A percentile compares a stretch with the other conserved stretches of the same genome.
Evolutionary conservation across 2,329 filamentous ascomycete genomes (phyloP).

Genomic region (Cladosporium sp.): DNA sequence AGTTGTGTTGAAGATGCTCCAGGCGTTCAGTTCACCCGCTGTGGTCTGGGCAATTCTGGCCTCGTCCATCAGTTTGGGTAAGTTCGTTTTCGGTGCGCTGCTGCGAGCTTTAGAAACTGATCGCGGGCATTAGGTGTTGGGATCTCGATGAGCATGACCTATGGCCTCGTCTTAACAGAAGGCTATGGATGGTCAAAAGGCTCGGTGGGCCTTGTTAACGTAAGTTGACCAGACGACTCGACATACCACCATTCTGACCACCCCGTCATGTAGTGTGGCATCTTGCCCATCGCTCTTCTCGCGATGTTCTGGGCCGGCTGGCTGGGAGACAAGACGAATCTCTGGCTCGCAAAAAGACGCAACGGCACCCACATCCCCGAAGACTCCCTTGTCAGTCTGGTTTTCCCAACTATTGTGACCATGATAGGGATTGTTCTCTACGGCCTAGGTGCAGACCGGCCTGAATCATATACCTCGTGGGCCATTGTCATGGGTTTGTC

Average conservation of each 20-base stretch:
- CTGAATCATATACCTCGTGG: conserved; percentile 19
- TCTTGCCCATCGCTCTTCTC: conserved; percentile 21
- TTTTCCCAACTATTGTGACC: conserved; percentile 30
- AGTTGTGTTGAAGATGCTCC: conserved; percentile 30
- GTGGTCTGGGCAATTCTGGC: conserved; percentile 37
- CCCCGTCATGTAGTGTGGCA: conserved; percentile 11
- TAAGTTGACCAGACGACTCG: background rate
- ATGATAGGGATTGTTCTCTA: conserved; percentile 31
- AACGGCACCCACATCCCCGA: conserved; percentile 33
- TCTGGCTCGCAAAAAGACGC: conserved; percentile 30
- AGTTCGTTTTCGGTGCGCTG: conserved; percentile 3
- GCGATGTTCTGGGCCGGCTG: conserved; percentile 26
- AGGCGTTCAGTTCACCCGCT: conserved; percentile 33
- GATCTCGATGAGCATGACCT: conserved; percentile 37
- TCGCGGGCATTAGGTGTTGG: background rate
- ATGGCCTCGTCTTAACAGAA: conserved; percentile 33
- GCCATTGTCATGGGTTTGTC: conserved; percentile 22
- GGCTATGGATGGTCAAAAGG: conserved; percentile 31
- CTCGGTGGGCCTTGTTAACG: conserved; percentile 23
- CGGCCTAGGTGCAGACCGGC: conserved; percentile 27
- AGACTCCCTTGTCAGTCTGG: conserved; percentile 31
- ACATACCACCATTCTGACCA: background rate
- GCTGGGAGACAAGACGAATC: conserved; percentile 23
- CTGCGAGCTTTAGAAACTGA: background rate
- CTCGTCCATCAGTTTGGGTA: conserved; percentile 35